Conservation (phyloP, 1,284 basidiomycete genomes). For the Exobasidium cylindrosporum region DNA sequence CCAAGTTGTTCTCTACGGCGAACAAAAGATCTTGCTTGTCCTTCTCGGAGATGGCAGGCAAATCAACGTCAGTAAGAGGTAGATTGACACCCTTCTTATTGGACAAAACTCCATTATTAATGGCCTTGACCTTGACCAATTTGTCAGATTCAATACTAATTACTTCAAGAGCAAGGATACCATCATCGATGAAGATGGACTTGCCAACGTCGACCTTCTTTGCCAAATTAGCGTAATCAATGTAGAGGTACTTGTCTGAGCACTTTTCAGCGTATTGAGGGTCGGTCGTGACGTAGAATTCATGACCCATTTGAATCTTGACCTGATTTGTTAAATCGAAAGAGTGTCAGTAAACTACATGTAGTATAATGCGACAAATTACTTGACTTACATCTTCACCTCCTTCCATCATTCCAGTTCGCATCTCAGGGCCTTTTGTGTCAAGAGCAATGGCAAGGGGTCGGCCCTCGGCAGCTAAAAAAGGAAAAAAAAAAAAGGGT, state of each 20-base stretch:
- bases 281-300: constrained; percentile 88
- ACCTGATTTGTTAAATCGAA: too few relatives aligned
- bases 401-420: constrained; percentile 88
- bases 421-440: constrained; percentile 99
- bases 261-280: constrained; percentile 72
- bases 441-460: constrained; percentile 97
- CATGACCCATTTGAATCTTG: constrained; percentile 83
- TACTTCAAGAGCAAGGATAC: constrained; percentile 91
- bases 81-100: constrained; percentile 99
- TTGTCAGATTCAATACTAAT: constrained; percentile 64
- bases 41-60: constrained; percentile 95
- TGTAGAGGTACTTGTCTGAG: constrained; percentile 68
- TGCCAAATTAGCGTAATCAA: constrained; percentile 74
- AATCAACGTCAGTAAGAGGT: constrained; percentile 95
- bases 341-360: too few relatives aligned
- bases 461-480: constrained; percentile 62
- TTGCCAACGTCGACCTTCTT: constrained; percentile 95
- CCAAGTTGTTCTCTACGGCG: constrained; percentile 94
- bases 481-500: constrained; percentile 6
- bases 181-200: constrained; percentile 95
- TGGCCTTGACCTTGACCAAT: constrained; percentile 68
- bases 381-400: constrained; percentile 68
- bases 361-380: too few relatives aligned
- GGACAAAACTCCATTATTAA: constrained; percentile 90
- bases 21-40: constrained; percentile 83